These are phyloP conservation scores for Tuctoria greenei DNA, from an alignment of 176 grass and related monocot species.

Conservation along the genomic window DNA sequence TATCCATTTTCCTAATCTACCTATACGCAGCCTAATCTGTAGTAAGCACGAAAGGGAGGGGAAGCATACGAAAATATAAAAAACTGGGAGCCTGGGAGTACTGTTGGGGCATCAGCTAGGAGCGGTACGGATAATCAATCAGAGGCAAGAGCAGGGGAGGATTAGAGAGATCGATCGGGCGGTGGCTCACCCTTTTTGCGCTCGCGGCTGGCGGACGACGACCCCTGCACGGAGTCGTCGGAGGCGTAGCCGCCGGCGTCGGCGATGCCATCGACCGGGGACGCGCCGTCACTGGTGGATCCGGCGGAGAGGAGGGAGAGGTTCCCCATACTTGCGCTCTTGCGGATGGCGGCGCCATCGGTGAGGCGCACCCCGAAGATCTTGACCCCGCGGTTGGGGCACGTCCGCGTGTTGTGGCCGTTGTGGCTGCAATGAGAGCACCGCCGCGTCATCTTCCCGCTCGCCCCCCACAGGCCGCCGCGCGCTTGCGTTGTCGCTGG, in stretches of 20 bases:
- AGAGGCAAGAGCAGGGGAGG: background rate
- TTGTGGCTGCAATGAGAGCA: constrained; percentile 99
- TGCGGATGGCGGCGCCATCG: constrained; percentile 80
- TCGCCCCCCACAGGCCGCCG: background rate
- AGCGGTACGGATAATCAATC: background rate
- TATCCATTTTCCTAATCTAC: background rate
- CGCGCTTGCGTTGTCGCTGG: background rate
- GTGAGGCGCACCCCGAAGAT: constrained; percentile 93
- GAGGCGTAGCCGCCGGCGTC: constrained; percentile 78
- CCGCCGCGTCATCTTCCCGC: constrained; percentile 71
- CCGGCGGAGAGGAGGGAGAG: constrained; percentile 77
- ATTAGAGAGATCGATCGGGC: background rate
- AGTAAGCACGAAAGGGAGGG: background rate
- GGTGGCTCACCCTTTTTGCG: constrained; percentile 75
- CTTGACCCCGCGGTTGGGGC: constrained; percentile 92
- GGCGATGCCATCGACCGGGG: constrained; percentile 58
- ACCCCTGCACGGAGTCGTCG: constrained; percentile 91
- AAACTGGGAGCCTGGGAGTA: too few relatives aligned
- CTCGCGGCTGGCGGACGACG: constrained; percentile 86
- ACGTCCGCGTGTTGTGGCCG: constrained; percentile 95
- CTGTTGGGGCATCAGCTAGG: background rate
- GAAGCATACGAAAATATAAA: background rate
- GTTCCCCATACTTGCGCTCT: constrained; percentile 98
- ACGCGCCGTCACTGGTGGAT: constrained; percentile 75
- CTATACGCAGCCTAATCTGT: background rate